Percentiles rank a stretch among this genome's conserved stretches.
These are phyloP conservation scores for Penicillium glabrum DNA, from an alignment of 2,329 filamentous ascomycete species.

Conservation along the genomic window DNA sequence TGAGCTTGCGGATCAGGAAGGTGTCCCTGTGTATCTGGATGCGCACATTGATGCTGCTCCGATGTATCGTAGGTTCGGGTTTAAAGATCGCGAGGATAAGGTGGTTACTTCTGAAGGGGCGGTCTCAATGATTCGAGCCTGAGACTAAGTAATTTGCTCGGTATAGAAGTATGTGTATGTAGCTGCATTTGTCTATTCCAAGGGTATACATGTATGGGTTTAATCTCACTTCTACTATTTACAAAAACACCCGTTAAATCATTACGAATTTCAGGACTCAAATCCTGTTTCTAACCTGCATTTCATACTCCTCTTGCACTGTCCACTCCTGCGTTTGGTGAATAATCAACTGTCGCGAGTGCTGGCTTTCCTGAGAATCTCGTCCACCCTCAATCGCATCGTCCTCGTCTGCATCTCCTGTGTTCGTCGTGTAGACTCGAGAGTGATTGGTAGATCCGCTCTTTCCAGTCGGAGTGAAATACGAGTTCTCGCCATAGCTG, in stretches of 20 bases:
- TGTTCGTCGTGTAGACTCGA: conserved; percentile 3
- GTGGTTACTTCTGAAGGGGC: conserved; percentile 1
- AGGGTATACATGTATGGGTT: too few species aligned
- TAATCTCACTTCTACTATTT: too few species aligned
- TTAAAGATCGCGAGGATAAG: conserved; percentile 27
- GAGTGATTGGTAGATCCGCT: conserved; percentile 4
- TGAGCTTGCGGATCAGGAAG: conserved; percentile 34
- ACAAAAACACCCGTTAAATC: too few species aligned
- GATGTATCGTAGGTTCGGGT: conserved; percentile 41
- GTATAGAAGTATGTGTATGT: background rate
- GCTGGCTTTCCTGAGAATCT: conserved; percentile 9
- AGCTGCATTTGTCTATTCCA: too few species aligned
- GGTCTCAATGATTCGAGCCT: conserved; percentile 4
- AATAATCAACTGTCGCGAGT: conserved; percentile 20
- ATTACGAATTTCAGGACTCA: background rate
- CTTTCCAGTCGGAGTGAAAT: conserved; percentile 9
- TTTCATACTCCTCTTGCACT: conserved; percentile 6
- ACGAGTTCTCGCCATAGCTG: conserved; percentile 3
- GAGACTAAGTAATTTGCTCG: background rate
- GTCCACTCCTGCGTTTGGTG: conserved; percentile 18
- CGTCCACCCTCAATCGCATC: background rate
- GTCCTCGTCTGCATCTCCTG: conserved; percentile 1
- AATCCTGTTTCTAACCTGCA: background rate
- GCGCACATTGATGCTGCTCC: conserved; percentile 33
- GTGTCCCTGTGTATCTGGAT: conserved; percentile 38